A percentile compares a stretch with the other conserved stretches of the same genome.
Evolutionary conservation across 768 basidiomycete genomes (phyloP).

Genomic region (Mycena haematopus): DNA sequence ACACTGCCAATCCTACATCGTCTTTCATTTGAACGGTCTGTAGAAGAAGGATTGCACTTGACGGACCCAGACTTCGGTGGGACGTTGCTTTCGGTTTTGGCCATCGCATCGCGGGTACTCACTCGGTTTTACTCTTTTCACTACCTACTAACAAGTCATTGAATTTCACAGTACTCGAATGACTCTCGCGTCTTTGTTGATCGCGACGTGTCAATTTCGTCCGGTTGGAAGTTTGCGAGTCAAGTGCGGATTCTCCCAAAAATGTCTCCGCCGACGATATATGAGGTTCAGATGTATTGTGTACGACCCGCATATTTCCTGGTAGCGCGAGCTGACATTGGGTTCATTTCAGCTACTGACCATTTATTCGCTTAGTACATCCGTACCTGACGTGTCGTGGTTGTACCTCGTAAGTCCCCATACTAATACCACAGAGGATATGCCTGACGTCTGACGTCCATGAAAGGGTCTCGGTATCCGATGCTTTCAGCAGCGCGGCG

Average conservation of each 20-base stretch:
- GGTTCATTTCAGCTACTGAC: constrained; percentile 39
- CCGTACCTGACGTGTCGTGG: constrained; percentile 60
- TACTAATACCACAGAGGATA: neutral
- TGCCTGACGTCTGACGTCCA: no score
- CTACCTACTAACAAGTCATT: constrained; percentile 48
- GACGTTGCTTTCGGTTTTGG: constrained; percentile 69
- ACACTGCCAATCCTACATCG: constrained; percentile 67
- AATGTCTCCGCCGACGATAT: constrained; percentile 60
- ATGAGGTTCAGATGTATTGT: constrained; percentile 50
- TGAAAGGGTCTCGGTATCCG: constrained; percentile 60
- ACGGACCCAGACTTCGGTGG: constrained; percentile 57
- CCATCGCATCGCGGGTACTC: constrained; percentile 56
- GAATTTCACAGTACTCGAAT: constrained; percentile 52
- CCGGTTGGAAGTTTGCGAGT: constrained; percentile 65
- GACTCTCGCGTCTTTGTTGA: constrained; percentile 47
- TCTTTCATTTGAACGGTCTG: constrained; percentile 61
- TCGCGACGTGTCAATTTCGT: constrained; percentile 46
- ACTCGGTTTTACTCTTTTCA: constrained; percentile 38
- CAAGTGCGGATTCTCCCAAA: constrained; percentile 68
- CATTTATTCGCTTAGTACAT: constrained; percentile 46
- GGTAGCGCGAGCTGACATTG: constrained; percentile 3
- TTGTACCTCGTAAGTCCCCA: constrained; percentile 41
- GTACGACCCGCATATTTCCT: constrained; percentile 44
- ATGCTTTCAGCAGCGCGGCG: constrained; percentile 64
- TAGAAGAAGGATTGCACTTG: constrained; percentile 54